phyloP scores from a whole-genome alignment of 805 yeast species.

The Scheffersomyces amazonensis region DNA sequence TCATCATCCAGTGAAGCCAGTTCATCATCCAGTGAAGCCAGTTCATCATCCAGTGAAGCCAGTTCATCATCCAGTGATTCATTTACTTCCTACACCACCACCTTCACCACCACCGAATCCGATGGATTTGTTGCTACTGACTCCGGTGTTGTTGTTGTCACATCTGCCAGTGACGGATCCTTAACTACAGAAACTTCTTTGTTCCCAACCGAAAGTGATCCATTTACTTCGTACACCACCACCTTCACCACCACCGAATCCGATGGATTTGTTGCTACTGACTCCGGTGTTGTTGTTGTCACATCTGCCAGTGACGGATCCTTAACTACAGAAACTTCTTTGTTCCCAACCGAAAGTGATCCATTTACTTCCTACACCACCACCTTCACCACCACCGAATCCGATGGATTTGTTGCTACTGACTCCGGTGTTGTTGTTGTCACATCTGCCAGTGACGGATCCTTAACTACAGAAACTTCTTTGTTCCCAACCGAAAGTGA shows the following conservation, averaged over 20 bases:
- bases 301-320: background rate
- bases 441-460: background rate
- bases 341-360: background rate
- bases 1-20: too few relatives aligned
- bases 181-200: background rate
- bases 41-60: too few relatives aligned
- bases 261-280: background rate
- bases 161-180: background rate
- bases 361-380: background rate
- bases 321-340: background rate
- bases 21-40: too few relatives aligned
- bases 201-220: background rate
- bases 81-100: background rate
- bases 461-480: background rate
- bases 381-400: background rate
- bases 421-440: background rate
- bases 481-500: background rate
- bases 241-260: background rate
- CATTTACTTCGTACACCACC: background rate
- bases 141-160: background rate
- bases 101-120: background rate
- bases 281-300: background rate
- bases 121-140: background rate
- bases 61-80: too few relatives aligned
- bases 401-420: background rate